Percentiles rank a stretch among this genome's conserved stretches.
Evolutionary conservation across 2,329 filamentous ascomycete species (phyloP).

Genomic region (Podosphaera fusca): DNA sequence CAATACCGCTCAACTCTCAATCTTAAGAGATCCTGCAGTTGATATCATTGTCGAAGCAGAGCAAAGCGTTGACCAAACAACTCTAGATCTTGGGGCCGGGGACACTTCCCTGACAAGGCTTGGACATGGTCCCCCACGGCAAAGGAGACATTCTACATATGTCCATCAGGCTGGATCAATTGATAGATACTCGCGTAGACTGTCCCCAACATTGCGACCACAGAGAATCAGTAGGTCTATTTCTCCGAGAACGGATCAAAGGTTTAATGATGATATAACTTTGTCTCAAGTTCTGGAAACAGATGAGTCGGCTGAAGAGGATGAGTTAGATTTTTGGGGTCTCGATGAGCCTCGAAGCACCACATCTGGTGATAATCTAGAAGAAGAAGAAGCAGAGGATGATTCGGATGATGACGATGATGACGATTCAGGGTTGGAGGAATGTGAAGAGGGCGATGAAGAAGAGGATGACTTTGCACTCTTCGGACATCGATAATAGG

Average conservation of each 20-base stretch:
- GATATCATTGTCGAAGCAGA: slow-evolving; percentile 10
- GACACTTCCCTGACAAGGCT: slow-evolving; percentile 5
- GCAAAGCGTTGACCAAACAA: slow-evolving; percentile 2
- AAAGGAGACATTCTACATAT: slow-evolving; percentile 15
- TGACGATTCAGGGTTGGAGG: slow-evolving; percentile 18
- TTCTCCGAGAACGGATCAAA: slow-evolving; percentile 14
- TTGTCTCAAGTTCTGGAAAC: slow-evolving; percentile 21
- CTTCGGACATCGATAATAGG: slow-evolving; percentile 25
- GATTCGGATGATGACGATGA: slow-evolving; percentile 11
- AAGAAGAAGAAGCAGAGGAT: slow-evolving; percentile 12
- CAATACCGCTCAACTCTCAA: slow-evolving; percentile 42
- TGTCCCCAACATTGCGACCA: slow-evolving; percentile 10
- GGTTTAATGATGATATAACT: slow-evolving; percentile 9
- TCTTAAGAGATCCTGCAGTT: slow-evolving; percentile 23
- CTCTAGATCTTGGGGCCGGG: slow-evolving; percentile 5
- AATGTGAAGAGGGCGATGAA: slow-evolving; percentile 19
- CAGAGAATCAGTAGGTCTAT: slow-evolving; percentile 15
- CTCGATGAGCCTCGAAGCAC: slow-evolving; percentile 20
- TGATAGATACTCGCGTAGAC: slow-evolving; percentile 4
- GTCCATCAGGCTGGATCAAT: slow-evolving; percentile 5
- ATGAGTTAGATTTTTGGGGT: slow-evolving; percentile 25
- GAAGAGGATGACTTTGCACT: slow-evolving; percentile 24
- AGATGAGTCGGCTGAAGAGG: slow-evolving; percentile 25
- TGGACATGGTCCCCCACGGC: slow-evolving; percentile 5
- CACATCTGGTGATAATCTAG: slow-evolving; percentile 10